These are phyloP conservation scores for Panellus pusillus DNA, from an alignment of 768 basidiomycete species.

Conservation along the genomic window DNA sequence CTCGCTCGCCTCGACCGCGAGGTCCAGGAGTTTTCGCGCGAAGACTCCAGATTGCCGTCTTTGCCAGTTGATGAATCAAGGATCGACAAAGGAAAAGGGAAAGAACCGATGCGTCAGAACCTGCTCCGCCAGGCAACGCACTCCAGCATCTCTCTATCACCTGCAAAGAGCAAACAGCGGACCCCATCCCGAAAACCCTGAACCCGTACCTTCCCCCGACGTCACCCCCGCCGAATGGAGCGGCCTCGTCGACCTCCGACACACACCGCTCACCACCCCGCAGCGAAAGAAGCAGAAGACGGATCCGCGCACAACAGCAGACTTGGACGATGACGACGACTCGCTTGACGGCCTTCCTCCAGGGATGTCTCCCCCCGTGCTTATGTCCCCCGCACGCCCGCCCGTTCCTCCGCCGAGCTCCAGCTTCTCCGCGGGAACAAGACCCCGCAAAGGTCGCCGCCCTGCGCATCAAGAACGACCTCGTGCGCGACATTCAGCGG, in stretches of 20 bases:
- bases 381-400: constrained; percentile 58
- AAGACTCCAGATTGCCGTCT: constrained; percentile 26
- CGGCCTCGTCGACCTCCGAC: constrained; percentile 72
- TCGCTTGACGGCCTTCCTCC: constrained; percentile 54
- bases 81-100: constrained; percentile 47
- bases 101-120: constrained; percentile 46
- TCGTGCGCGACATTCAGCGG: constrained; percentile 55
- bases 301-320: constrained; percentile 22
- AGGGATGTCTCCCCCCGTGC: constrained; percentile 58
- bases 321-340: constrained; percentile 41
- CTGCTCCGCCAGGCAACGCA: constrained; percentile 54
- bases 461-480: constrained; percentile 61
- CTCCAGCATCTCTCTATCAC: constrained; percentile 34
- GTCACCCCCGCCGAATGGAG: constrained; percentile 59
- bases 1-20: constrained; percentile 66
- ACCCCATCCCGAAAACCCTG: constrained; percentile 51
- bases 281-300: constrained; percentile 31
- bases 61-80: constrained; percentile 25
- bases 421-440: constrained; percentile 45
- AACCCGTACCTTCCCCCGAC: constrained; percentile 65
- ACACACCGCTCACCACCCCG: constrained; percentile 51
- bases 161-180: constrained; percentile 46
- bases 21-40: constrained; percentile 52
- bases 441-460: constrained; percentile 74
- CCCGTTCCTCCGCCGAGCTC: constrained; percentile 50